phyloP scores from a whole-genome alignment of 2,329 filamentous ascomycete species.

The Cladosporium colombiae region DNA sequence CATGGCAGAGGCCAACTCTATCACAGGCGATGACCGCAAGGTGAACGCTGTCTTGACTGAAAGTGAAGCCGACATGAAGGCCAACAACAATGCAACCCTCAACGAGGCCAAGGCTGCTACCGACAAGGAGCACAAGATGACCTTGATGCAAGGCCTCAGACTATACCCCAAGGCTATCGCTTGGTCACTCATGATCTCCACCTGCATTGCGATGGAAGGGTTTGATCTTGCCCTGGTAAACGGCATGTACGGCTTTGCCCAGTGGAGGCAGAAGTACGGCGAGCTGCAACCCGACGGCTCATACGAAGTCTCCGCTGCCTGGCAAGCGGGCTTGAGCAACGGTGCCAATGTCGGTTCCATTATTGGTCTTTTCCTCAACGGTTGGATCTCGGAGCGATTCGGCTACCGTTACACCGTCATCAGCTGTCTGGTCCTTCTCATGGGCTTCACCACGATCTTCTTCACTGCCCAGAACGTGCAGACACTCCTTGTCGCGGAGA shows the following conservation, averaged over 20 bases:
- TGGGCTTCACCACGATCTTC: slow-evolving; percentile 50
- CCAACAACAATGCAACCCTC: slow-evolving; percentile 8
- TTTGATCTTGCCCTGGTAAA: slow-evolving; percentile 81
- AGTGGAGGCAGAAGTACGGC: slow-evolving; percentile 51
- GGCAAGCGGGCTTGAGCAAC: slow-evolving; percentile 51
- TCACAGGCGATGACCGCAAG: slow-evolving; percentile 9
- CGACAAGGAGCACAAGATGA: slow-evolving; percentile 53
- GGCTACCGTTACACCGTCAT: slow-evolving; percentile 50
- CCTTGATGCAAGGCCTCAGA: slow-evolving; percentile 70
- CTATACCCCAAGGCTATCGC: slow-evolving; percentile 84
- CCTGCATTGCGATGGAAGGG: slow-evolving; percentile 88
- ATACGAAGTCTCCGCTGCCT: slow-evolving; percentile 47
- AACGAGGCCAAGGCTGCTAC: slow-evolving; percentile 44
- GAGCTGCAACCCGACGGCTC: slow-evolving; percentile 41
- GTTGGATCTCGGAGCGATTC: slow-evolving; percentile 48
- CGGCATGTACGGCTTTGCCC: slow-evolving; percentile 66
- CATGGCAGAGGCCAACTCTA: slow-evolving; percentile 1
- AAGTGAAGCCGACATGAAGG: not conserved
- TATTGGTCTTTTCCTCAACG: slow-evolving; percentile 49
- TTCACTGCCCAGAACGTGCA: slow-evolving; percentile 50
- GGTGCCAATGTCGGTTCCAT: slow-evolving; percentile 48
- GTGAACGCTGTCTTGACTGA: not conserved
- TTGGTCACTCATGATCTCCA: slow-evolving; percentile 83
- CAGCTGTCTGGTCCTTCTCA: slow-evolving; percentile 45
- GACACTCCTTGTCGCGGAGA: slow-evolving; percentile 47